These are phyloP conservation scores for Aurinia saxatilis DNA, from an alignment of 345 rosid genomes.

Conservation along the genomic window DNA sequence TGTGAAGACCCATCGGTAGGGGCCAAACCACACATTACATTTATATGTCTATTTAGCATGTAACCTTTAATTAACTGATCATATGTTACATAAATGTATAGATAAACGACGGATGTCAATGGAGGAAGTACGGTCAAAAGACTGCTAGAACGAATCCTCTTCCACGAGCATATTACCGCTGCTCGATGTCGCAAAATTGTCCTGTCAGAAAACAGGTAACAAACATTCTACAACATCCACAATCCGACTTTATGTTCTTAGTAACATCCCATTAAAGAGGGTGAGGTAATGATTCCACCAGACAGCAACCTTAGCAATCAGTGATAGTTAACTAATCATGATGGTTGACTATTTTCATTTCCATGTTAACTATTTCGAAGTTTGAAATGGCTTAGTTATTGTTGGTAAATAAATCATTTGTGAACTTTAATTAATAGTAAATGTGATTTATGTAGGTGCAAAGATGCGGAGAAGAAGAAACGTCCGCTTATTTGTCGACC, in stretches of 20 bases:
- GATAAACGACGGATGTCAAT: slow-evolving; percentile 89
- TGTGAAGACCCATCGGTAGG: slow-evolving; percentile 69
- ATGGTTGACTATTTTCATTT: too few species aligned
- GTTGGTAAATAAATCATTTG: too few species aligned
- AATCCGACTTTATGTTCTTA: background rate
- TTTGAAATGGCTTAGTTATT: too few species aligned
- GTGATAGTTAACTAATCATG: background rate
- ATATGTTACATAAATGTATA: slow-evolving; percentile 12
- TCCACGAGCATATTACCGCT: slow-evolving; percentile 94
- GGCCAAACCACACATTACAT: background rate
- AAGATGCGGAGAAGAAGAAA: slow-evolving; percentile 33
- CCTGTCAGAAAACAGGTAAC: slow-evolving; percentile 94
- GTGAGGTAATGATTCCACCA: background rate
- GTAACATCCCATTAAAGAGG: background rate
- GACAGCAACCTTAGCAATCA: background rate
- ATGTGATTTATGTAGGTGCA: slow-evolving; percentile 26
- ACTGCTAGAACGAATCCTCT: slow-evolving; percentile 86
- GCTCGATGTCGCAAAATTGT: slow-evolving; percentile 53
- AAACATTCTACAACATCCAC: background rate
- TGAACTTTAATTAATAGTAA: background rate
- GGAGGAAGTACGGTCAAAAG: slow-evolving; percentile 98
- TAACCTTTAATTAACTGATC: background rate
- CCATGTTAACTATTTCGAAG: too few species aligned
- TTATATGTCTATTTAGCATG: background rate
- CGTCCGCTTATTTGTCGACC: slow-evolving; percentile 28